Percentiles rank a stretch among this genome's conserved stretches.
Evolutionary conservation across 495 filamentous ascomycete genomes (phyloP).

Genomic region (Neurospora sp.): DNA sequence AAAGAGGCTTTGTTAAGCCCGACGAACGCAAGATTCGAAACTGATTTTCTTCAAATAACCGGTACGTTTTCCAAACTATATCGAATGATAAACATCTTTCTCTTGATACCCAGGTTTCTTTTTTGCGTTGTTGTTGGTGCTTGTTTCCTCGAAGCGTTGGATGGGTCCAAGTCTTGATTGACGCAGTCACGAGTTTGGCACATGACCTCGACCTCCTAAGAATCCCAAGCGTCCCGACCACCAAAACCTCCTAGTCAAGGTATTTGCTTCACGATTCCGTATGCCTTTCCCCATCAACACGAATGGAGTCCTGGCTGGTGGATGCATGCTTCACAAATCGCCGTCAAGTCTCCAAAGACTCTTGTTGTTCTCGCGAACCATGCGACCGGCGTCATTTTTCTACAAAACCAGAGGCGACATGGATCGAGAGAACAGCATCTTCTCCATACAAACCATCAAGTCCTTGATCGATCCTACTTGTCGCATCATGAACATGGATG

Average conservation of each 20-base stretch:
- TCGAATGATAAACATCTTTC: neutral
- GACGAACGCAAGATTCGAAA: constrained; percentile 1
- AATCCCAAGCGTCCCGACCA: neutral
- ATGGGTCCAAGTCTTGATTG: constrained; percentile 13
- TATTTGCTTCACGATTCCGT: neutral
- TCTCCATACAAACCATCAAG: neutral
- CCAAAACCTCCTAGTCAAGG: neutral
- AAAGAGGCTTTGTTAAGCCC: neutral
- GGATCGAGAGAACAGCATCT: neutral
- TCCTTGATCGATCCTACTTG: neutral
- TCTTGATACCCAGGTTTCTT: neutral
- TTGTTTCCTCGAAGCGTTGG: neutral
- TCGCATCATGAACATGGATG: neutral
- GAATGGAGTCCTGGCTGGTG: neutral
- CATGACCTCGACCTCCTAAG: constrained; percentile 26
- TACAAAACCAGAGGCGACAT: neutral
- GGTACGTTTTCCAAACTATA: constrained; percentile 10
- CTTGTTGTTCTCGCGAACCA: neutral
- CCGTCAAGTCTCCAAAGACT: neutral
- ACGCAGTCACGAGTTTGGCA: constrained; percentile 26
- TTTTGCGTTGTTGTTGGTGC: constrained; percentile 5
- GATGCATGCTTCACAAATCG: neutral
- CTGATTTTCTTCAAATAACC: neutral
- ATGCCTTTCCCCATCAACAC: neutral
- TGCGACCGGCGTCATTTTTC: neutral